Conservation (phyloP, 108 stramenopile genomes). For the Nitzschia inconspicua region DNA sequence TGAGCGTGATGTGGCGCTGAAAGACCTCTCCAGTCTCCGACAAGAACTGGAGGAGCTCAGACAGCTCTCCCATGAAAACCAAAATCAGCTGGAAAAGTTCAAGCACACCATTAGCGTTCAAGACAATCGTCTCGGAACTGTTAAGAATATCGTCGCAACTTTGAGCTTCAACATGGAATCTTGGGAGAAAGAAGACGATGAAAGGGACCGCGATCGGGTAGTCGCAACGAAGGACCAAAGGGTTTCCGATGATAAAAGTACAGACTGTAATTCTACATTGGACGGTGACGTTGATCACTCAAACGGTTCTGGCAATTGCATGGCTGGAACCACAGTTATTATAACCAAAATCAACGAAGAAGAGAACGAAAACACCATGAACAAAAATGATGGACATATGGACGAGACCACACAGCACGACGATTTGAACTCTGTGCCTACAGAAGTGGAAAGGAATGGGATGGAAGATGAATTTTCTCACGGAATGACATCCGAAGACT, state of each 20-base stretch:
- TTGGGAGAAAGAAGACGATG: constrained; percentile 11
- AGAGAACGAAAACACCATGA: no score
- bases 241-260: neutral
- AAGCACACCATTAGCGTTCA: constrained; percentile 6
- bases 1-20: neutral
- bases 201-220: neutral
- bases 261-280: neutral
- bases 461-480: no score
- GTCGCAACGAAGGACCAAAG: neutral
- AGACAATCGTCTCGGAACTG: constrained; percentile 13
- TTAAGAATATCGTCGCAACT: constrained; percentile 13
- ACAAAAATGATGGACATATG: no score
- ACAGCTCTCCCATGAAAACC: neutral
- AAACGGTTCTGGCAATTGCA: no score
- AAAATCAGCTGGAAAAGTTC: constrained; percentile 1
- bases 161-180: constrained; percentile 9
- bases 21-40: neutral
- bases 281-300: no score
- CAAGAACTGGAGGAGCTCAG: constrained; percentile 10
- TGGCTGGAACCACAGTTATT: no score
- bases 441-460: no score
- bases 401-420: no score
- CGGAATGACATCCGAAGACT: no score
- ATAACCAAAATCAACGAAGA: no score
- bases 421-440: no score